phyloP scores from a whole-genome alignment of 1,139 yeast genomes.

The Yamadazyma pseudoaaseri region DNA sequence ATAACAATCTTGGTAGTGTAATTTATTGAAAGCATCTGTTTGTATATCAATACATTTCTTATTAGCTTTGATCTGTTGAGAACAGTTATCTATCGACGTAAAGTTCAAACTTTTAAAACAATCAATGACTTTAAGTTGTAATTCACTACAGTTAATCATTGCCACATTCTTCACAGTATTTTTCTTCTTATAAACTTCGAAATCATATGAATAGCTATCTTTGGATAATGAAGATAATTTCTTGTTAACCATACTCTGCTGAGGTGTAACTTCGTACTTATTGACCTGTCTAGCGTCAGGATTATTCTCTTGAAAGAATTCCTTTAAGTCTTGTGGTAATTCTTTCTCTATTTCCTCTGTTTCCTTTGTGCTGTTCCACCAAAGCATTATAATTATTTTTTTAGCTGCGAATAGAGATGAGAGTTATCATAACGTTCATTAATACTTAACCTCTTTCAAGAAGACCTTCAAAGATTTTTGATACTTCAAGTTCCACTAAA shows the following conservation, averaged over 20 bases:
- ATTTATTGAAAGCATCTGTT: constrained; percentile 31
- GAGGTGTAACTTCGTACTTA: constrained; percentile 27
- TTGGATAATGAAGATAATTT: constrained; percentile 19
- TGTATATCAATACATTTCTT: constrained; percentile 36
- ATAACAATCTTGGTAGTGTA: constrained; percentile 42
- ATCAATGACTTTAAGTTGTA: constrained; percentile 37
- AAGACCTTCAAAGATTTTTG: constrained; percentile 40
- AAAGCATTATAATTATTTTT: constrained; percentile 7
- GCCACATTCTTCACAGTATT: constrained; percentile 27
- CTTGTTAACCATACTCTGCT: constrained; percentile 28
- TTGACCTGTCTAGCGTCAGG: constrained; percentile 27
- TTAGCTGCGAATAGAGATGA: constrained; percentile 1
- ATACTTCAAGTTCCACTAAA: constrained; percentile 24
- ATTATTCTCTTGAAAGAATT: constrained; percentile 32
- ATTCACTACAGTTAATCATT: constrained; percentile 42
- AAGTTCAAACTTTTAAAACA: constrained; percentile 37
- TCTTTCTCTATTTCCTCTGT: constrained; percentile 29
- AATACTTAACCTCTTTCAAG: constrained; percentile 20
- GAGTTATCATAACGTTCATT: neutral
- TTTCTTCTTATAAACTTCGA: constrained; percentile 32
- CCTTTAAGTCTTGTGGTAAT: constrained; percentile 31
- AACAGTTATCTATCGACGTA: constrained; percentile 27
- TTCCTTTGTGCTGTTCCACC: constrained; percentile 20
- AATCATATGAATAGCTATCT: constrained; percentile 23
- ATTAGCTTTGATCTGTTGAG: constrained; percentile 25